Percentiles rank a stretch among this genome's conserved stretches.
These are phyloP conservation scores for Collariella sp. DNA, from an alignment of 495 filamentous ascomycete species.

Conservation along the genomic window DNA sequence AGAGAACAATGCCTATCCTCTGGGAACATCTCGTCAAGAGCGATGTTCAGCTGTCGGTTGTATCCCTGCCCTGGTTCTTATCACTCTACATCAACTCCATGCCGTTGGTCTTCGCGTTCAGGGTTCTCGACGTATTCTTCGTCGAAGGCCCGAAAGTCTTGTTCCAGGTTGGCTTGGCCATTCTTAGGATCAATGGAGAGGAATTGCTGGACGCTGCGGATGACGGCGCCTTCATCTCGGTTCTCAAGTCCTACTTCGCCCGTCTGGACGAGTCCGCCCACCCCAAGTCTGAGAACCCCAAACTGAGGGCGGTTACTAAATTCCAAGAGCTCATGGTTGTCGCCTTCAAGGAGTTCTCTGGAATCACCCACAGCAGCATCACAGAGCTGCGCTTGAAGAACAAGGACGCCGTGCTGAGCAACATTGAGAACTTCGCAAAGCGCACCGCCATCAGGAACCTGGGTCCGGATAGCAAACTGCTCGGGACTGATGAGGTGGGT, in stretches of 20 bases:
- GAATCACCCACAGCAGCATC: slow-evolving; percentile 87
- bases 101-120: slow-evolving; percentile 93
- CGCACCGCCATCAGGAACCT: slow-evolving; percentile 93
- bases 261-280: slow-evolving; percentile 92
- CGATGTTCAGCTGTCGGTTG: slow-evolving; percentile 97
- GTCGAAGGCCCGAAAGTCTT: slow-evolving; percentile 94
- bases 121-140: slow-evolving; percentile 96
- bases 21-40: slow-evolving; percentile 95
- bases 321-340: slow-evolving; percentile 99
- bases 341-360: slow-evolving; percentile 94
- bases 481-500: slow-evolving; percentile 76
- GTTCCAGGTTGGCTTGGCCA: slow-evolving; percentile 92
- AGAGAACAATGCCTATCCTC: slow-evolving; percentile 96
- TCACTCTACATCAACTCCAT: slow-evolving; percentile 99
- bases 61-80: slow-evolving; percentile 95
- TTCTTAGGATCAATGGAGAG: slow-evolving; percentile 94
- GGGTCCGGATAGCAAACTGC: slow-evolving; percentile 84
- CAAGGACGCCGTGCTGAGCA: slow-evolving; percentile 83
- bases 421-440: slow-evolving; percentile 95
- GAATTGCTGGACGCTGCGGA: slow-evolving; percentile 93
- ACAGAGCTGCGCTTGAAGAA: slow-evolving; percentile 82
- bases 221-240: slow-evolving; percentile 92
- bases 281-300: slow-evolving; percentile 87
- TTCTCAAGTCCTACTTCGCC: slow-evolving; percentile 90
- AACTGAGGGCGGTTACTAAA: slow-evolving; percentile 80